A percentile compares a stretch with the other conserved stretches of the same genome.
Conservation (phyloP, 1,284 basidiomycete species). For the Schizophyllum commune region DNA sequence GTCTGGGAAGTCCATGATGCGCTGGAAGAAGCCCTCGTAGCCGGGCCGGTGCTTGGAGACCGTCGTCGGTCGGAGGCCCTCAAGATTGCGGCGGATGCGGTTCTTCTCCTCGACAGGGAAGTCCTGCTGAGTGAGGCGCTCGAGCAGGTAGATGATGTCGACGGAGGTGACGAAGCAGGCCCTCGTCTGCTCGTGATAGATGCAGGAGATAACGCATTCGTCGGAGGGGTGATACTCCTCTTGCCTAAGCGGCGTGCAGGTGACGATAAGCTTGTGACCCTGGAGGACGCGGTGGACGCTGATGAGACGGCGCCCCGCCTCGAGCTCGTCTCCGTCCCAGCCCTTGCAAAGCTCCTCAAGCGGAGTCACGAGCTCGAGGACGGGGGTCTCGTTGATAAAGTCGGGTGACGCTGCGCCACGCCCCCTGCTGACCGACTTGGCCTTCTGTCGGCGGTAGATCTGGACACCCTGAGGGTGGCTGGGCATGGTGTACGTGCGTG, state of each 20-base stretch:
- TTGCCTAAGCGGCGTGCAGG: slow-evolving; percentile 53
- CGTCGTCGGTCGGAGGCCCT: slow-evolving; percentile 87
- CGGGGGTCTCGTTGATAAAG: slow-evolving; percentile 38
- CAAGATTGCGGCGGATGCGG: slow-evolving; percentile 87
- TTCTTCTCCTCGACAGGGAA: slow-evolving; percentile 97
- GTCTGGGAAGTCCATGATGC: slow-evolving; percentile 92
- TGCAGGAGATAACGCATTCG: slow-evolving; percentile 74
- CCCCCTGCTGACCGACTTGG: slow-evolving; percentile 29
- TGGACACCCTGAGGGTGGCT: slow-evolving; percentile 13
- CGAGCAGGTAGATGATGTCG: slow-evolving; percentile 89
- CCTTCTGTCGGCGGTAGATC: slow-evolving; percentile 32
- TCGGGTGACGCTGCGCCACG: slow-evolving; percentile 20
- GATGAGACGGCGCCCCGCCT: slow-evolving; percentile 62
- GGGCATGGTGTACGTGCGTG: slow-evolving; percentile 2
- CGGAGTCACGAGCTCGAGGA: slow-evolving; percentile 49
- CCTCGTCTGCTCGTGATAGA: slow-evolving; percentile 75
- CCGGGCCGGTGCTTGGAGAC: slow-evolving; percentile 82
- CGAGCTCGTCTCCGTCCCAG: slow-evolving; percentile 52
- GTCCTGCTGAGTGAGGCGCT: slow-evolving; percentile 75
- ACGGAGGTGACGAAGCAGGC: slow-evolving; percentile 89
- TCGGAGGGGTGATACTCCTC: slow-evolving; percentile 50
- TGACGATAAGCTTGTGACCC: slow-evolving; percentile 53
- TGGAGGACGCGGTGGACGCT: slow-evolving; percentile 59
- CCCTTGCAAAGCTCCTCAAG: slow-evolving; percentile 42
- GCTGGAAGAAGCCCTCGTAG: slow-evolving; percentile 82